Evolutionary conservation across 345 rosid genomes (phyloP), one percentile per base, ranked within the genome.

Genomic region (Brassica napus): DNA sequence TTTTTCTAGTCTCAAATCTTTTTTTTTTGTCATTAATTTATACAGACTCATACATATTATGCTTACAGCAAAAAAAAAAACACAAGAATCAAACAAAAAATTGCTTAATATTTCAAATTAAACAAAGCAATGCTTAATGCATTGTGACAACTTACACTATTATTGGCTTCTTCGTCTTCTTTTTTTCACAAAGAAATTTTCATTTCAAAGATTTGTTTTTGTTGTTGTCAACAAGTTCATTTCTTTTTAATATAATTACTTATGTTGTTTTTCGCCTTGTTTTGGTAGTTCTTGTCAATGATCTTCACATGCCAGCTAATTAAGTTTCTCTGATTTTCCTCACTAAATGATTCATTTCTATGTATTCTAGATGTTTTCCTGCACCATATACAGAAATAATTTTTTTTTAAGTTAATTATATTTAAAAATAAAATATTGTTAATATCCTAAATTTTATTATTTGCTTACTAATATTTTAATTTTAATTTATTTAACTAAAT

Each of bases 61-160:
- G 32, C 12, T 64, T 47, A 54, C 7, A 59, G 28, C 1, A 26
- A 26, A 7, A 32, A 14, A n/a, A 58, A 59, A 26, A 8, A 2
- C 5, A 11, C 14, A 57, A 57, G 26, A 35, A 49, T 37, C 12
- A 12, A 71, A 71, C 34, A 64, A 69, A 71, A 57, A 6, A 58
- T 3, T 58, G 62, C 30, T 57, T 21, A 57, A 21, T 21, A 8
- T 2, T 57, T 57, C 28, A 57, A 57, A 21, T 9, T 11, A 8
- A 60, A 8, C 4, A 28, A 30, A 28, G 4, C 12, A 23, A 65
- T 65, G 77, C 18, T 42, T 42, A 52, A 78, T 65, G 65, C 9
- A 5, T 16, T 34, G 15, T 62, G 59, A 68, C 39, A 47, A 71
- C 65, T 77, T 77, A 70, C 57, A 49, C 57, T 65, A 62, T 5